Evolutionary conservation across 2,329 filamentous ascomycete genomes (phyloP), one percentile per base, ranked within the genome.

Genomic region (Trichoderma oligosporum): DNA sequence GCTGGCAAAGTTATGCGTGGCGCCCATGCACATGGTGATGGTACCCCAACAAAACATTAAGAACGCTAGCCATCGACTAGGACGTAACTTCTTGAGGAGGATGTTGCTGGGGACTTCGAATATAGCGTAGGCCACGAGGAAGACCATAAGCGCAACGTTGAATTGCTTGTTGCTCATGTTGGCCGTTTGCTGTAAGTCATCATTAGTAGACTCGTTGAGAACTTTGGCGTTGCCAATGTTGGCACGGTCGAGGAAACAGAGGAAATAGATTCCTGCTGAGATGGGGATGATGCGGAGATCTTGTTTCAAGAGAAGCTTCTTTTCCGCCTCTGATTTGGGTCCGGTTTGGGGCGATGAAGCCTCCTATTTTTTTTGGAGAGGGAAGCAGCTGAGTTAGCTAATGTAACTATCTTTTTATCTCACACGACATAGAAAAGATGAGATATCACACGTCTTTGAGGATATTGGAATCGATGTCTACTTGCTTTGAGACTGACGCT

Each of bases 151-250:
- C 6, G 76, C 76, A 41, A 78, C 71, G 64, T 81, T 81, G 71
- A 83, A 89, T 65, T 87, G 76, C 65, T 79, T 75, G 51, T 79
- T 76, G 1, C 80, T 82, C 80, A 88, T 86, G 61, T 76, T 63
- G 1, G 84, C 85, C 65, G 83, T 78, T 16, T 77, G 74, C 33
- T 87, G 78, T 62, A 89, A 78, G 70, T 87, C 84, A 67, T 88
- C 74, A 42, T 76, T 68, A 0, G 79, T 80, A 9, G 81, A 75
- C 18, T 78, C 73, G 66, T 89, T 88, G 60, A 88, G 75, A 24
- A 87, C 82, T 69, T 82, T 84, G 39, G 85, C 84, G 67, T 87
- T 87, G 65, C 84, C 84, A 57, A 89, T 88, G 68, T 88, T 89
- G 56, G 82, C 80, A 41, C 83, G 76, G 69, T 88, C 85, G 22